A percentile compares a stretch with the other conserved stretches of the same genome.
Evolutionary conservation across 331 rosid species (phyloP).

Genomic region (Malus hybrid): DNA sequence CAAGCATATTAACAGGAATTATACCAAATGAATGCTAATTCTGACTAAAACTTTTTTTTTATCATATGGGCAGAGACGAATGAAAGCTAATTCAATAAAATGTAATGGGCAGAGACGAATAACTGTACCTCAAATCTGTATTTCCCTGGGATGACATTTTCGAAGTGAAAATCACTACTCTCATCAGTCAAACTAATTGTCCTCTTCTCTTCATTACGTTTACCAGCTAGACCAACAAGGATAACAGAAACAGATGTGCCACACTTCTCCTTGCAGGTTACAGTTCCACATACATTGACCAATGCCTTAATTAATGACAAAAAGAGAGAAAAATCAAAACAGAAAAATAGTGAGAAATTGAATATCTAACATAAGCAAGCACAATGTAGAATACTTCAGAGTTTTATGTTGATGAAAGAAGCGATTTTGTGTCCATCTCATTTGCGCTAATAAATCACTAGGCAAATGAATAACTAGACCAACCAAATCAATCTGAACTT

Average conservation of each 20-base stretch:
- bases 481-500: neutral
- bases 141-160: constrained; percentile 78
- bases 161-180: constrained; percentile 55
- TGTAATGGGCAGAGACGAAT: constrained; percentile 6
- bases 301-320: constrained; percentile 53
- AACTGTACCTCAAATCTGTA: constrained; percentile 73
- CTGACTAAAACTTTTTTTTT: neutral
- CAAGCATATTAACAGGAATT: constrained; percentile 2
- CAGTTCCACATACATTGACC: constrained; percentile 69
- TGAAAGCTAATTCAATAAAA: neutral
- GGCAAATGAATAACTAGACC: neutral
- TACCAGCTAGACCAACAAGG: constrained; percentile 48
- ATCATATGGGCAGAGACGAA: too few species aligned
- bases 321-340: constrained; percentile 13
- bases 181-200: constrained; percentile 49
- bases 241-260: constrained; percentile 70
- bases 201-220: constrained; percentile 45
- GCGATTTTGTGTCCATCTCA: neutral
- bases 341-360: neutral
- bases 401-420: neutral
- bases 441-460: neutral
- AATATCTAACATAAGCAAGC: neutral
- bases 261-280: constrained; percentile 81
- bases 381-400: neutral
- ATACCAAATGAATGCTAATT: neutral